These are phyloP conservation scores for Serendipita sp. DNA, from an alignment of 1,284 basidiomycete genomes.

Conservation along the genomic window DNA sequence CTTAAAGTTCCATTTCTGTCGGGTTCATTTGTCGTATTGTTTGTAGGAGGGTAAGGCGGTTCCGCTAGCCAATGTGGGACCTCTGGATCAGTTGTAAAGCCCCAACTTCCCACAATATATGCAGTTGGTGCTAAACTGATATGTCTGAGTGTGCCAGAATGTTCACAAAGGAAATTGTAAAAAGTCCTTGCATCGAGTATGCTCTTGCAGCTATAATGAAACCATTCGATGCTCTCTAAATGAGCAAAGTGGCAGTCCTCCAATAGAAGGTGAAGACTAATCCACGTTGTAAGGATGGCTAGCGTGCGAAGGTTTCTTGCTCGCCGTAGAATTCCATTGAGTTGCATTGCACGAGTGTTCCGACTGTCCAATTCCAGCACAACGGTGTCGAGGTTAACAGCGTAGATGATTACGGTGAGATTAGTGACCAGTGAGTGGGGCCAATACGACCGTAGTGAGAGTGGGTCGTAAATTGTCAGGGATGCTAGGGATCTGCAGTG, in stretches of 20 bases:
- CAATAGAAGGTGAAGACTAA: not conserved
- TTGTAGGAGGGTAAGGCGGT: not conserved
- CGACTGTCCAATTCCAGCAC: not conserved
- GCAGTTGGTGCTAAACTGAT: not conserved
- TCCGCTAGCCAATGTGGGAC: constrained; percentile 1
- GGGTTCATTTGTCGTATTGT: not conserved
- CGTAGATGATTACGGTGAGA: not conserved
- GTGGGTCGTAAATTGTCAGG: constrained; percentile 1
- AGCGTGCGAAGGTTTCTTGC: not conserved
- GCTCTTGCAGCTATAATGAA: not conserved
- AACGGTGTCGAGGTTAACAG: not conserved
- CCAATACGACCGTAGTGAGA: not conserved
- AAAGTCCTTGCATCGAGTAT: not conserved
- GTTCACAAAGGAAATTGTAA: not conserved
- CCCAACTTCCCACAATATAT: constrained; percentile 3
- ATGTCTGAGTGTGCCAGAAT: not conserved
- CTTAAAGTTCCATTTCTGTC: too few relatives aligned
- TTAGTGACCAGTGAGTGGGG: not conserved
- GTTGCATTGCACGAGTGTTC: not conserved
- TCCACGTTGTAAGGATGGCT: constrained; percentile 1
- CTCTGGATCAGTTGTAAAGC: not conserved
- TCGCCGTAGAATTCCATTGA: not conserved
- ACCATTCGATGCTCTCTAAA: constrained; percentile 1
- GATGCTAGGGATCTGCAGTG: not conserved
- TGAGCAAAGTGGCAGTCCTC: not conserved